Percentiles rank a stretch among this genome's conserved stretches.
Conservation (phyloP, 2,329 filamentous ascomycete genomes). For the Venturia carpophila region DNA sequence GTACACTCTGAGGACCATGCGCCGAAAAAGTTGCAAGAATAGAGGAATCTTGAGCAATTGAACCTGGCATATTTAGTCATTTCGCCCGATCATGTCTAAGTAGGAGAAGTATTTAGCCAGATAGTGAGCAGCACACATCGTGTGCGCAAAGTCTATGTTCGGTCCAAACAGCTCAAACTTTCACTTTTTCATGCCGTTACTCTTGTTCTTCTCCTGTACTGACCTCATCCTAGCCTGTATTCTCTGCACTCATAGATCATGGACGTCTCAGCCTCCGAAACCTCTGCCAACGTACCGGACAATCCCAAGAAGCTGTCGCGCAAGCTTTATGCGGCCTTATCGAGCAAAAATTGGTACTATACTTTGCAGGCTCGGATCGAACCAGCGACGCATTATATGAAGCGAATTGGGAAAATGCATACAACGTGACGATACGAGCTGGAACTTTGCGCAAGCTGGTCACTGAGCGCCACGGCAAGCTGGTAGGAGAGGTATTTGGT, state of each 20-base stretch:
- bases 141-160: background rate
- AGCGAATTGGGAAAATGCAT: constrained; percentile 70
- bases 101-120: background rate
- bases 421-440: constrained; percentile 64
- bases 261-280: constrained; percentile 67
- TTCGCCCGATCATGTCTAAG: background rate
- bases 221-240: constrained; percentile 60
- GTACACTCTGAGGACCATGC: constrained; percentile 25
- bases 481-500: constrained; percentile 66
- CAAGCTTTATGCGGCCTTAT: constrained; percentile 58
- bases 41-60: background rate
- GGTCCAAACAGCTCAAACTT: background rate
- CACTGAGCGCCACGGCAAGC: constrained; percentile 63
- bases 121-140: background rate
- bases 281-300: constrained; percentile 62
- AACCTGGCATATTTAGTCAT: background rate
- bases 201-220: constrained; percentile 8
- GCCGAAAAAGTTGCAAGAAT: background rate
- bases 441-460: constrained; percentile 75
- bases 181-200: background rate
- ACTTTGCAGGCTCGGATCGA: constrained; percentile 54
- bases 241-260: constrained; percentile 66
- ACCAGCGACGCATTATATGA: constrained; percentile 68
- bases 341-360: constrained; percentile 79
- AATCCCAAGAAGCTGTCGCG: constrained; percentile 67